Conservation (phyloP, 768 basidiomycete genomes). For the Pisolithus albus region DNA sequence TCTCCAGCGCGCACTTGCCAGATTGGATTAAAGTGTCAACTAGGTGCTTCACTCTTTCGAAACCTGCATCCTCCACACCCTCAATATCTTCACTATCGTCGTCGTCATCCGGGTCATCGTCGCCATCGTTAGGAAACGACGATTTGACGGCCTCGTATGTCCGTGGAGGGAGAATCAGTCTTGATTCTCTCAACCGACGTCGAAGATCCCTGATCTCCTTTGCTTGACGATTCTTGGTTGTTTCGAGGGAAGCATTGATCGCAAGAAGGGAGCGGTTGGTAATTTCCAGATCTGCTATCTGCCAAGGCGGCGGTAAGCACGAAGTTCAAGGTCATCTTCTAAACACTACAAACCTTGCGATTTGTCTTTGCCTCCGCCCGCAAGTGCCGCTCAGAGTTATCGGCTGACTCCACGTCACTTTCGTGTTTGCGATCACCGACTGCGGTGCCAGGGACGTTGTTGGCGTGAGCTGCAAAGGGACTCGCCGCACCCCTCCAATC, state of each 20-base stretch:
- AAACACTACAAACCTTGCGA: slow-evolving; percentile 54
- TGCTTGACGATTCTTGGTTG: slow-evolving; percentile 70
- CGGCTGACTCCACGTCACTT: slow-evolving; percentile 26
- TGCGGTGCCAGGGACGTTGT: slow-evolving; percentile 8
- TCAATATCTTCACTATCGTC: slow-evolving; percentile 39
- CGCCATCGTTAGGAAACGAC: slow-evolving; percentile 34
- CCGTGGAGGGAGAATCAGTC: slow-evolving; percentile 68
- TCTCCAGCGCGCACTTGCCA: slow-evolving; percentile 57
- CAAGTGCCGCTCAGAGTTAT: slow-evolving; percentile 44
- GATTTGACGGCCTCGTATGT: slow-evolving; percentile 53
- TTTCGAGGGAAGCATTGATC: slow-evolving; percentile 79
- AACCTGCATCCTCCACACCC: slow-evolving; percentile 46
- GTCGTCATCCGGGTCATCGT: slow-evolving; percentile 30
- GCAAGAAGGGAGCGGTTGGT: slow-evolving; percentile 79
- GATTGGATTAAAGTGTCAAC: slow-evolving; percentile 55
- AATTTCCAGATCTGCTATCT: slow-evolving; percentile 93
- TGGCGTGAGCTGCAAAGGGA: slow-evolving; percentile 7
- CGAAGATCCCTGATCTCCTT: slow-evolving; percentile 82
- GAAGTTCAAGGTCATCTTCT: background rate
- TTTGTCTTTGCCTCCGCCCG: slow-evolving; percentile 77
- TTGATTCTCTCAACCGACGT: slow-evolving; percentile 74
- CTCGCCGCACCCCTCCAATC: slow-evolving; percentile 11
- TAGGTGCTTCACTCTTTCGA: slow-evolving; percentile 55
- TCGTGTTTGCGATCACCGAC: slow-evolving; percentile 23
- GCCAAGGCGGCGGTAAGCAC: background rate